phyloP scores from a whole-genome alignment of 208 protist species.

The Leishmania arabica region DNA sequence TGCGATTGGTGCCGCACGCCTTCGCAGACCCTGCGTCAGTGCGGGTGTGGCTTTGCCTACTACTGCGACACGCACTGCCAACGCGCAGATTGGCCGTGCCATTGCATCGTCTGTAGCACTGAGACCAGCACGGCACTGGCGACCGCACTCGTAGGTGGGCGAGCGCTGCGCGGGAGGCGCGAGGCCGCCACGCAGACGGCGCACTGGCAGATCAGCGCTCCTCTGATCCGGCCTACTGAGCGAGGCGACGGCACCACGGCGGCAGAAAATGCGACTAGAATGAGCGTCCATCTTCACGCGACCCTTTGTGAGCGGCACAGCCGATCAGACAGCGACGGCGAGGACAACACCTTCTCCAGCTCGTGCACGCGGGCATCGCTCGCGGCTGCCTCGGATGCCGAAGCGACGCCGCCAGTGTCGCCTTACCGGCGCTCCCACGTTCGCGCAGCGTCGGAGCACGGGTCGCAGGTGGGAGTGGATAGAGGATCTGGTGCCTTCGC shows the following conservation, averaged over 20 bases:
- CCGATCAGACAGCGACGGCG: slow-evolving; percentile 10
- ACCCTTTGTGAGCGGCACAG: slow-evolving; percentile 8
- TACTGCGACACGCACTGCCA: slow-evolving; percentile 53
- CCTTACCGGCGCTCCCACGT: slow-evolving; percentile 2
- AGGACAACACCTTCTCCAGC: background rate
- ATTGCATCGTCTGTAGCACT: slow-evolving; percentile 24
- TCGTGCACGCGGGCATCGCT: background rate
- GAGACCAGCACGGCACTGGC: background rate
- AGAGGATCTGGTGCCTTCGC: slow-evolving; percentile 5
- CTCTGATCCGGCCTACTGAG: background rate
- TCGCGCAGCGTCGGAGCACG: slow-evolving; percentile 5
- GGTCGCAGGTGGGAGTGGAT: slow-evolving; percentile 5
- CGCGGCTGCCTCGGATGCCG: background rate
- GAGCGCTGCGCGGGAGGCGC: slow-evolving; percentile 7
- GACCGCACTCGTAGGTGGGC: slow-evolving; percentile 11
- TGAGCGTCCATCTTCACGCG: background rate
- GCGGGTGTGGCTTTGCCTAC: slow-evolving; percentile 35
- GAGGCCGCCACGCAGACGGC: slow-evolving; percentile 31
- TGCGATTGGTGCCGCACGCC: slow-evolving; percentile 25
- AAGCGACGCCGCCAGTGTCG: background rate
- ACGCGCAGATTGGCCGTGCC: slow-evolving; percentile 45
- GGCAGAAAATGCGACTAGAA: slow-evolving; percentile 5
- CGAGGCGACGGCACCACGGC: background rate
- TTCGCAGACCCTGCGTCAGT: slow-evolving; percentile 29
- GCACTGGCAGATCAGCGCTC: slow-evolving; percentile 23